Conservation (phyloP, 1,139 yeast genomes). For the Saccharomyces uvarum region DNA sequence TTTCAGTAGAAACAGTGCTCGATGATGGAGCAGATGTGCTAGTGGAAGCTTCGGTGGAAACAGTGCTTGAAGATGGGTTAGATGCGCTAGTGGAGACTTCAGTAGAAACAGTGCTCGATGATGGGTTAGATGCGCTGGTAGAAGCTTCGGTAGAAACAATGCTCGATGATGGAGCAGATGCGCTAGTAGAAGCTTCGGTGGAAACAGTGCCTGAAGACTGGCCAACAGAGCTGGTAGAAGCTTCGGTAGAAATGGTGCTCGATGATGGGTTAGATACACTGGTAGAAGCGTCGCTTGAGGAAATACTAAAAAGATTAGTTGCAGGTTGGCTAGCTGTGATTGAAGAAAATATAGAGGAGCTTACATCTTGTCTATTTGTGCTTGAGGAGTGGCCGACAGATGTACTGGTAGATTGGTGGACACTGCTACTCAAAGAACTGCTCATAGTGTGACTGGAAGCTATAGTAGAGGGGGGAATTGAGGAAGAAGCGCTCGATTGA, state of each 20-base stretch:
- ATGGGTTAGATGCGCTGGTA: background rate
- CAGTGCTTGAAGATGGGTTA: background rate
- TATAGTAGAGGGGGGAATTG: background rate
- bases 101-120: background rate
- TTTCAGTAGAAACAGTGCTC: background rate
- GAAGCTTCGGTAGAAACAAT: background rate
- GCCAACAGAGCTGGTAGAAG: too few species aligned
- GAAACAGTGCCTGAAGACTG: too few species aligned
- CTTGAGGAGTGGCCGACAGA: background rate
- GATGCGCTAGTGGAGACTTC: background rate
- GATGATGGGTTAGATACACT: background rate
- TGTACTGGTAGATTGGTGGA: background rate
- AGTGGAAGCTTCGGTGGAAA: background rate
- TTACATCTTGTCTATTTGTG: background rate
- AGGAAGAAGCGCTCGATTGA: background rate
- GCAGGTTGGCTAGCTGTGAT: background rate
- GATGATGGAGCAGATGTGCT: background rate
- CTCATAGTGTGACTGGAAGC: background rate
- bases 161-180: background rate
- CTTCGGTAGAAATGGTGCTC: background rate
- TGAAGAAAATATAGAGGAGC: background rate
- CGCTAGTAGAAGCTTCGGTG: background rate
- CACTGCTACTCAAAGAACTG: background rate
- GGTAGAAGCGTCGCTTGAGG: background rate
- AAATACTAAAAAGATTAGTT: background rate